Percentiles rank a stretch among this genome's conserved stretches.
These are phyloP conservation scores for Pneumocystis carinii DNA, from an alignment of 1,139 yeast species.

Conservation along the genomic window DNA sequence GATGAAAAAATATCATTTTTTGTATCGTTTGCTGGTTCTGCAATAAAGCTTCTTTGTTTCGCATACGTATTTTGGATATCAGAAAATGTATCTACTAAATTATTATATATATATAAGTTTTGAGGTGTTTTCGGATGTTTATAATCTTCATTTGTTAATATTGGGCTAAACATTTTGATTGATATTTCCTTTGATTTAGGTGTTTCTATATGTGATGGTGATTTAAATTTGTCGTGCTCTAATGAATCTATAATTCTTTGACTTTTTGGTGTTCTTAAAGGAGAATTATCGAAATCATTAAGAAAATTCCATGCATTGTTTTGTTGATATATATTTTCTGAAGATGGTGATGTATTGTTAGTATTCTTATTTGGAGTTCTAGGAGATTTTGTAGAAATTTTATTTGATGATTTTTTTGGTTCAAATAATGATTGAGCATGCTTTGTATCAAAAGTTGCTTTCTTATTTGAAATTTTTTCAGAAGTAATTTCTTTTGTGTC, in stretches of 20 bases:
- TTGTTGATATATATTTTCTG: neutral
- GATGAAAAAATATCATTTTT: neutral
- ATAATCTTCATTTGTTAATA: neutral
- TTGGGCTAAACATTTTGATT: neutral
- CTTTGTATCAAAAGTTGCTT: neutral
- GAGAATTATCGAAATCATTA: neutral
- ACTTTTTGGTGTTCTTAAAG: neutral
- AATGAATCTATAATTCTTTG: neutral
- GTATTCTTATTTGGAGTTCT: neutral
- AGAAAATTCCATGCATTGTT: neutral
- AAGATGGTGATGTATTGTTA: neutral
- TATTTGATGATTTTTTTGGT: neutral
- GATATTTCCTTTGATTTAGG: neutral
- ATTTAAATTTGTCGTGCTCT: neutral
- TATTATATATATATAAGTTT: neutral
- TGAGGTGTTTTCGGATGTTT: neutral
- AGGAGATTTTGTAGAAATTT: neutral
- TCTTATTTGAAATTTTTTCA: neutral
- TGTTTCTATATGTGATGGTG: neutral
- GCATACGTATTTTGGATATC: slow-evolving; percentile 5
- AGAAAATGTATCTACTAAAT: neutral
- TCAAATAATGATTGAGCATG: neutral
- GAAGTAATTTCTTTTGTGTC: neutral
- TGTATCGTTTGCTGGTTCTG: neutral
- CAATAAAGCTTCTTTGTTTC: slow-evolving; percentile 8